Evolutionary conservation across 202 grass and related monocot genomes (phyloP).

Genomic region (Carex arenaria): DNA sequence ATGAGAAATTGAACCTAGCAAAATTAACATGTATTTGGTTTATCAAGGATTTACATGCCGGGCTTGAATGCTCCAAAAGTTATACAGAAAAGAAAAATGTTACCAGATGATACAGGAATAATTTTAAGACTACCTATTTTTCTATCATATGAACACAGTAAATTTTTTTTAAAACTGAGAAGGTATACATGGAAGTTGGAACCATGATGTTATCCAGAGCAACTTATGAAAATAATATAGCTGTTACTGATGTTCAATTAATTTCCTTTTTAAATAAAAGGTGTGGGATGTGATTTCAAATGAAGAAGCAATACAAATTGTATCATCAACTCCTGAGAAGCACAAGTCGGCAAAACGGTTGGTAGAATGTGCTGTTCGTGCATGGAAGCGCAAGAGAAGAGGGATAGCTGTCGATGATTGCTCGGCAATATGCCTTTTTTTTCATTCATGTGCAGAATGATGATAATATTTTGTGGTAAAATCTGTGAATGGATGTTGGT

Average conservation of each 20-base stretch:
- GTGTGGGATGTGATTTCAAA: slow-evolving; percentile 95
- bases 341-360: slow-evolving; percentile 64
- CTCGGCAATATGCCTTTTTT: slow-evolving; percentile 90
- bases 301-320: slow-evolving; percentile 84
- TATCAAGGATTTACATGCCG: not conserved
- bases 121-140: not conserved
- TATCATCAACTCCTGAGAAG: slow-evolving; percentile 41
- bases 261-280: slow-evolving; percentile 28
- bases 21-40: too few species aligned
- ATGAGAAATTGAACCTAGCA: too few species aligned
- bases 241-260: not conserved
- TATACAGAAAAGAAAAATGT: not conserved
- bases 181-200: not conserved
- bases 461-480: not conserved
- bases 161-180: not conserved
- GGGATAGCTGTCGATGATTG: slow-evolving; percentile 85
- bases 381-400: slow-evolving; percentile 57
- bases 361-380: slow-evolving; percentile 58
- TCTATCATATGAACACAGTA: not conserved
- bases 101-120: not conserved
- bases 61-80: not conserved
- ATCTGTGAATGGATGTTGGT: not conserved
- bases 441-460: slow-evolving; percentile 38
- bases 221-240: not conserved
- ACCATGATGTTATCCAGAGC: not conserved